Percentiles rank a stretch among this genome's conserved stretches.
phyloP scores from a whole-genome alignment of 371 early-diverging fungal genomes.

The Mycotypha africana region DNA sequence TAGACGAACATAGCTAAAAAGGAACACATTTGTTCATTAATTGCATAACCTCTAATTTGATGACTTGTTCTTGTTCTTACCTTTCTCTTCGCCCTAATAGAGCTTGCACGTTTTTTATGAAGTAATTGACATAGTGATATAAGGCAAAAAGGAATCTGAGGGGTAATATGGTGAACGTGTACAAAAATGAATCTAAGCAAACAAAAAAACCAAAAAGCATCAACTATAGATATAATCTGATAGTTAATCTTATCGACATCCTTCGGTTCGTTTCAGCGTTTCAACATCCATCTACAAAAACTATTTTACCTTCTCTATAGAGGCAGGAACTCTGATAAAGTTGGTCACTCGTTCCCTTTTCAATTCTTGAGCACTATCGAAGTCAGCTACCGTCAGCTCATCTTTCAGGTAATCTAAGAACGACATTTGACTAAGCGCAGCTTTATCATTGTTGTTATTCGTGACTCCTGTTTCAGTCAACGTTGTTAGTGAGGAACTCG shows the following conservation, averaged over 20 bases:
- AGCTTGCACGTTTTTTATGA: conserved; percentile 12
- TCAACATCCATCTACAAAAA: no score
- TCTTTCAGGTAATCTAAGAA: conserved; percentile 60
- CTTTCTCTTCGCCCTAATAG: conserved; percentile 16
- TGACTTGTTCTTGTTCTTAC: conserved; percentile 4
- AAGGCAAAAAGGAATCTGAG: conserved; percentile 75
- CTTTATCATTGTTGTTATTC: no score
- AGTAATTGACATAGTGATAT: conserved; percentile 24
- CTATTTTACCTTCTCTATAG: conserved; percentile 72
- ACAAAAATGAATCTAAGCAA: conserved; percentile 91
- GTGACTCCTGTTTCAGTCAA: no score
- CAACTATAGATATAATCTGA: conserved; percentile 53
- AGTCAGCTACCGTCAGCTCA: conserved; percentile 70
- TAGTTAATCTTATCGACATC: no score
- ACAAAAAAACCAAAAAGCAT: conserved; percentile 88
- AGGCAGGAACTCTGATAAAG: conserved; percentile 73
- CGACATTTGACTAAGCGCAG: conserved; percentile 28
- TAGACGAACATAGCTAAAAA: conserved; percentile 37
- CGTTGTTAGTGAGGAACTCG: no score
- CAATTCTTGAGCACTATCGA: conserved; percentile 68
- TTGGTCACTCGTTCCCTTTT: conserved; percentile 81
- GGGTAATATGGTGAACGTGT: conserved; percentile 91
- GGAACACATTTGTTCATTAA: neutral
- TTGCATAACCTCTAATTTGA: no score
- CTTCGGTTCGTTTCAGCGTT: no score